Base-by-base conservation (phyloP, 2,329 filamentous ascomycete species). In the Xylariaceae sp. region DNA sequence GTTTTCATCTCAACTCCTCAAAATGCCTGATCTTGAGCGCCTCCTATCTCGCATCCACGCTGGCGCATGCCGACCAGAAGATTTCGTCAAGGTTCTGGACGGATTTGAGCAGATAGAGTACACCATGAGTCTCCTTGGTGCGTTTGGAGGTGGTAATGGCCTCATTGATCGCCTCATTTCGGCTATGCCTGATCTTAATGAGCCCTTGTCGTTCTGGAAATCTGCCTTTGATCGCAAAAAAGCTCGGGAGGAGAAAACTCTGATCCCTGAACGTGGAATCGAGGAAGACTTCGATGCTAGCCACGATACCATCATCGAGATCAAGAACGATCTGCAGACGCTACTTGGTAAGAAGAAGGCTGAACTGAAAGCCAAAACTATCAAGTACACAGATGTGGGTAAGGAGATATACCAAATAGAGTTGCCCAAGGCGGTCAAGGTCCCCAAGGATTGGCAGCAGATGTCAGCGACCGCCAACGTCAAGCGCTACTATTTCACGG, bases 61-160 rank as follows among this genome's bases (percentile, higher is more conserved):
- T 1, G 88, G 88, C 1, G 82, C 82, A n/a, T 96, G 91, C 70
- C 88, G 83, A 60, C 80, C 90, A 0, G 87, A 93, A 45, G 93
- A 98, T 63, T 98, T 98, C 64, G 82, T 97, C 37, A 86, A 84
- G 38, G 92, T 97, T 0, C 74, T 98, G 0, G 91, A 97, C 65
- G 93, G 93, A 0, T 98, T 96, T 57, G 93, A 97, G 70, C 92
- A 96, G 67, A 97, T 98, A 37, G 90, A 96, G 52, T 93, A 95
- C 64, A 95, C 91, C 1, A 88, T 95, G 77, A 79, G 82, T 41
- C 75, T 97, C 19, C 76, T 97, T 1, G 75, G 78, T 37, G 77
- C 83, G 7, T 86, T 87, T 57, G 81, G 84, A 42, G 79, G 83
- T n/a, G 87, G 85, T 2, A 85, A 89, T 40, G 87, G 89, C 2